A percentile compares a stretch with the other conserved stretches of the same genome.
These are phyloP conservation scores for Lactarius trivialis DNA, from an alignment of 768 basidiomycete species.

Conservation along the genomic window DNA sequence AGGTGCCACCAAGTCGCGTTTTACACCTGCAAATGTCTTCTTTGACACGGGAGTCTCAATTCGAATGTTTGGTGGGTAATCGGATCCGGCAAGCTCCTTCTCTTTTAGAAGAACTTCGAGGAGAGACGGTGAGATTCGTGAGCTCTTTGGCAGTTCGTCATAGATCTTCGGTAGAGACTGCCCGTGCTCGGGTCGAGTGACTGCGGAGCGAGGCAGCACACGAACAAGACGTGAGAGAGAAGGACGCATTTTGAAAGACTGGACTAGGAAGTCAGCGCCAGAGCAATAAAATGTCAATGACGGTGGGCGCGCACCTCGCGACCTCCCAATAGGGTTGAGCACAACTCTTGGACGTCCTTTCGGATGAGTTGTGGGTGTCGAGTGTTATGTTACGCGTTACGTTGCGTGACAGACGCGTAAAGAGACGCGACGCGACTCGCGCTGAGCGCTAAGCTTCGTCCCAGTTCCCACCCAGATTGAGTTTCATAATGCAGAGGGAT, in stretches of 20 bases:
- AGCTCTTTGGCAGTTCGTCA: constrained; percentile 22
- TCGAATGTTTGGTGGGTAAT: constrained; percentile 46
- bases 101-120: constrained; percentile 38
- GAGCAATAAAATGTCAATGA: not conserved
- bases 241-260: constrained; percentile 28
- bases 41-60: constrained; percentile 41
- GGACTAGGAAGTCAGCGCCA: not conserved
- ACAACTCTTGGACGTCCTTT: not conserved
- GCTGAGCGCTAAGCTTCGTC: too few relatives aligned
- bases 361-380: not conserved
- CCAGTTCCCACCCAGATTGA: too few relatives aligned
- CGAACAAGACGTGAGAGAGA: constrained; percentile 33
- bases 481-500: constrained; percentile 5
- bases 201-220: constrained; percentile 33
- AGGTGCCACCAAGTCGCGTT: constrained; percentile 33
- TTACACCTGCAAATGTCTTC: constrained; percentile 36
- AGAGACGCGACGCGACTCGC: not conserved
- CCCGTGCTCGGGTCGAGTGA: constrained; percentile 26
- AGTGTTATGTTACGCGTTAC: not conserved
- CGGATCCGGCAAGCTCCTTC: constrained; percentile 33
- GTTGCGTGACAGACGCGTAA: not conserved
- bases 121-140: constrained; percentile 27
- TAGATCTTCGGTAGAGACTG: constrained; percentile 25
- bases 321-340: not conserved
- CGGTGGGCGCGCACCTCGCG: not conserved